Conservation (phyloP, 208 protist species). For the Phytomonas sp. region DNA sequence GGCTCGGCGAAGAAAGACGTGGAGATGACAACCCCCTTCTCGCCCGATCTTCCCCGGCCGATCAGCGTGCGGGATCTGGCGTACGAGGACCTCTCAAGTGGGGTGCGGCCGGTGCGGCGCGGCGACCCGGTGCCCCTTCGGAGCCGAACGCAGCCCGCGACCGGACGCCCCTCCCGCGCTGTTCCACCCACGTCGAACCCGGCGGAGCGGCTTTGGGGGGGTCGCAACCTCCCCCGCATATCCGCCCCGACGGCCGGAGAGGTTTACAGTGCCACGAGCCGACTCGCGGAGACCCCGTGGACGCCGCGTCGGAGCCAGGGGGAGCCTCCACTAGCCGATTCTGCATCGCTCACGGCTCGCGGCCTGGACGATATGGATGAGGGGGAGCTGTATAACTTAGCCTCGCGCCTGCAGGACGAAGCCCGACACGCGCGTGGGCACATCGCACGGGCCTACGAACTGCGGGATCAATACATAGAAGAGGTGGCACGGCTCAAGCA, state of each 20-base stretch:
- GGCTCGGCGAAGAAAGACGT: not conserved
- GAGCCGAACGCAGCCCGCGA: not conserved
- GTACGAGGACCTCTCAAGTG: not conserved
- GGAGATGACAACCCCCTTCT: conserved; percentile 8
- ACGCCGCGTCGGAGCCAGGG: not conserved
- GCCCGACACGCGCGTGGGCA: conserved; percentile 19
- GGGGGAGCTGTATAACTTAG: conserved; percentile 45
- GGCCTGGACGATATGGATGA: conserved; percentile 27
- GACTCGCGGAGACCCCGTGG: not conserved
- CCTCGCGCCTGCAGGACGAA: conserved; percentile 38
- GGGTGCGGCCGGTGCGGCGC: not conserved
- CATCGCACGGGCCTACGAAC: conserved; percentile 34
- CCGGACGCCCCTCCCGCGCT: not conserved
- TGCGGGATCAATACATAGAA: conserved; percentile 47
- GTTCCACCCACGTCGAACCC: conserved; percentile 1
- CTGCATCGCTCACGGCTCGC: conserved; percentile 19
- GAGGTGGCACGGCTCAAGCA: conserved; percentile 48
- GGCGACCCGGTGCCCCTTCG: not conserved
- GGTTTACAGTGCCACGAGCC: not conserved
- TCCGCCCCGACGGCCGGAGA: not conserved
- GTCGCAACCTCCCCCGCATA: not conserved
- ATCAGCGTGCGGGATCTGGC: conserved; percentile 44
- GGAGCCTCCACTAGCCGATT: conserved; percentile 8
- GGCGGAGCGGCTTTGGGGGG: not conserved
- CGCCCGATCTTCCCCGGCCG: conserved; percentile 25